phyloP scores from a whole-genome alignment of 192 early-diverging fungal species.

The Coemansia sp. region DNA sequence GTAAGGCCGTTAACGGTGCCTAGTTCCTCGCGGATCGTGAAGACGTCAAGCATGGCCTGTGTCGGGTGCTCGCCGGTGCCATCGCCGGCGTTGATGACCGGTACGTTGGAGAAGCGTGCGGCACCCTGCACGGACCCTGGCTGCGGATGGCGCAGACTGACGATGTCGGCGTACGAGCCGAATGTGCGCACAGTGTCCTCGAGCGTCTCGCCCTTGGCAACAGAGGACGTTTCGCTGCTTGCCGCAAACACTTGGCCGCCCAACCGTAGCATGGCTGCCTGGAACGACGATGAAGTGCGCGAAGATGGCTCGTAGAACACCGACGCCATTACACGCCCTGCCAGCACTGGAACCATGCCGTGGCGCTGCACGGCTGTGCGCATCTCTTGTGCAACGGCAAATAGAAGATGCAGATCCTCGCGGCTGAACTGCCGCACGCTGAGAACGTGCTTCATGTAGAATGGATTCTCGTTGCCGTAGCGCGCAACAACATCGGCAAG shows the following conservation, averaged over 20 bases:
- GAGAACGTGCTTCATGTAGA: slow-evolving; percentile 93
- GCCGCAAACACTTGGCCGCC: slow-evolving; percentile 90
- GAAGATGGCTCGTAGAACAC: slow-evolving; percentile 98
- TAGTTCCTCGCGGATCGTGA: slow-evolving; percentile 93
- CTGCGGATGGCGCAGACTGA: slow-evolving; percentile 92
- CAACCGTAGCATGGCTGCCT: slow-evolving; percentile 91
- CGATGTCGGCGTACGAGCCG: slow-evolving; percentile 88
- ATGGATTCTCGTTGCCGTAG: slow-evolving; percentile 63
- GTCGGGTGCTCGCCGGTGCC: slow-evolving; percentile 98
- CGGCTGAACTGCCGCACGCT: slow-evolving; percentile 90
- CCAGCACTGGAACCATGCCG: slow-evolving; percentile 81
- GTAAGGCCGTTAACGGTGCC: slow-evolving; percentile 96
- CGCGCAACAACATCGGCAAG: slow-evolving; percentile 52
- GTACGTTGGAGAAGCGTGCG: slow-evolving; percentile 86
- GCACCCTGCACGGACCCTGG: slow-evolving; percentile 82
- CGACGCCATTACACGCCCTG: slow-evolving; percentile 89
- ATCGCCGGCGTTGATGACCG: slow-evolving; percentile 96
- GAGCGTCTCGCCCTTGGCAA: slow-evolving; percentile 94
- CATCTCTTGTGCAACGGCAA: slow-evolving; percentile 97
- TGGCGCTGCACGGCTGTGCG: slow-evolving; percentile 89
- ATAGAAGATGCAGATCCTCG: slow-evolving; percentile 91
- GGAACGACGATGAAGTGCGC: slow-evolving; percentile 91
- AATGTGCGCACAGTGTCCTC: slow-evolving; percentile 95
- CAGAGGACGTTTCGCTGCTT: slow-evolving; percentile 81
- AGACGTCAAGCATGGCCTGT: slow-evolving; percentile 95